Percentiles rank a stretch among this genome's conserved stretches.
Evolutionary conservation across 805 yeast genomes (phyloP).

Genomic region (Ogataea pignaliae): DNA sequence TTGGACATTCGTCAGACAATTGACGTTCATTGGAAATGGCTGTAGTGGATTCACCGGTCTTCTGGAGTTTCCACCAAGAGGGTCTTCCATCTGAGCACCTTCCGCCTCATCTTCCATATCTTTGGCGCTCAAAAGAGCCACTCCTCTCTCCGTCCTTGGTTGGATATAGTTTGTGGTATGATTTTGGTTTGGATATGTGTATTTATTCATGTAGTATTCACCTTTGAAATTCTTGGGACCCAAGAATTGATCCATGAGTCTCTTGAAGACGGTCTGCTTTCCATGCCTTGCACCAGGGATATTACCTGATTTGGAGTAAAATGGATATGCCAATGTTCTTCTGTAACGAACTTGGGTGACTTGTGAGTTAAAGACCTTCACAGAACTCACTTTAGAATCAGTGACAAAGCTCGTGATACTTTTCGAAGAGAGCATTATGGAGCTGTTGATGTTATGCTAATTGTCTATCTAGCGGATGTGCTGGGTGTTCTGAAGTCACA

Average conservation of each 20-base stretch:
- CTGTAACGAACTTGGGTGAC: constrained; percentile 44
- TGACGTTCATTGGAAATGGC: constrained; percentile 79
- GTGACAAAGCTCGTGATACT: not conserved
- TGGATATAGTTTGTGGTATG: constrained; percentile 71
- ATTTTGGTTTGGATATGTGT: constrained; percentile 60
- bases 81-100: constrained; percentile 9
- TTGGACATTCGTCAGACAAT: constrained; percentile 61
- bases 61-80: constrained; percentile 6
- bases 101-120: constrained; percentile 15
- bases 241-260: constrained; percentile 65
- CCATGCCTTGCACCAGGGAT: constrained; percentile 32
- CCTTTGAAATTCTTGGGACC: constrained; percentile 86
- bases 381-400: not conserved
- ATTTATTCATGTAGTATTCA: constrained; percentile 72
- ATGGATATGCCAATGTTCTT: constrained; percentile 51
- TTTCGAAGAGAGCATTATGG: not conserved
- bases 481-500: no score
- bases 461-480: no score
- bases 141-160: constrained; percentile 46
- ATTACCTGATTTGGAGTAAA: constrained; percentile 41
- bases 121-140: constrained; percentile 18
- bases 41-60: constrained; percentile 34
- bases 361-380: constrained; percentile 19
- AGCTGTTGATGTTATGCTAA: no score
- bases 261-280: constrained; percentile 50